Conservation (phyloP, 2,329 filamentous ascomycete genomes). For the Fusarium tuaranense region DNA sequence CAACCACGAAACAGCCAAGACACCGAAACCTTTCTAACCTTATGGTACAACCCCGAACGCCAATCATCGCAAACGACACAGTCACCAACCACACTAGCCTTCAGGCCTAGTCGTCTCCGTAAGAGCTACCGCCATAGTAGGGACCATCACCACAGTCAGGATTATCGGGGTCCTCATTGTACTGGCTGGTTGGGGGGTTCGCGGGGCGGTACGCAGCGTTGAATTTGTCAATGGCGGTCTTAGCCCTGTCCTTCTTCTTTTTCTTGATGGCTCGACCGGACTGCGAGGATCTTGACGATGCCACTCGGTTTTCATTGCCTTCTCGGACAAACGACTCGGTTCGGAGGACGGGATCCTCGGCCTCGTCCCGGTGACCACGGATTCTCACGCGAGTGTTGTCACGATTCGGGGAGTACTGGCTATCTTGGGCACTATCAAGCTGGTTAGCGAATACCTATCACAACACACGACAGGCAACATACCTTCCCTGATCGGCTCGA, state of each 20-base stretch:
- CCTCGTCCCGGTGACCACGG: not conserved
- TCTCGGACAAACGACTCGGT: constrained; percentile 15
- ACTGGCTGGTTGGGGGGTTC: not conserved
- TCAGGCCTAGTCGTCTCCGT: not conserved
- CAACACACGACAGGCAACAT: not conserved
- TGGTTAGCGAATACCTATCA: constrained; percentile 2
- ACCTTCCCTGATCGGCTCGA: constrained; percentile 29
- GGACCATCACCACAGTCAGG: not conserved
- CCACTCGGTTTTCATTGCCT: not conserved
- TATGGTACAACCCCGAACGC: not conserved
- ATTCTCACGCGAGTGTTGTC: constrained; percentile 1
- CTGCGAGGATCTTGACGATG: not conserved
- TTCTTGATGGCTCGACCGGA: not conserved
- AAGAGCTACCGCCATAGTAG: not conserved
- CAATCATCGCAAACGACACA: not conserved
- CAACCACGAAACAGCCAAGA: not conserved
- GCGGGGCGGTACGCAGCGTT: not conserved
- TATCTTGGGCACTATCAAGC: not conserved
- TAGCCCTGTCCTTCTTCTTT: not conserved
- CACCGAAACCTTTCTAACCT: not conserved
- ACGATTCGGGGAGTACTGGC: not conserved
- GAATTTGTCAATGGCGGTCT: not conserved
- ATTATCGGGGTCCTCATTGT: not conserved
- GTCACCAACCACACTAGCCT: not conserved
- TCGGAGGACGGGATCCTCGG: not conserved